phyloP scores from a whole-genome alignment of 768 basidiomycete species.

The Chalciporus chontae region DNA sequence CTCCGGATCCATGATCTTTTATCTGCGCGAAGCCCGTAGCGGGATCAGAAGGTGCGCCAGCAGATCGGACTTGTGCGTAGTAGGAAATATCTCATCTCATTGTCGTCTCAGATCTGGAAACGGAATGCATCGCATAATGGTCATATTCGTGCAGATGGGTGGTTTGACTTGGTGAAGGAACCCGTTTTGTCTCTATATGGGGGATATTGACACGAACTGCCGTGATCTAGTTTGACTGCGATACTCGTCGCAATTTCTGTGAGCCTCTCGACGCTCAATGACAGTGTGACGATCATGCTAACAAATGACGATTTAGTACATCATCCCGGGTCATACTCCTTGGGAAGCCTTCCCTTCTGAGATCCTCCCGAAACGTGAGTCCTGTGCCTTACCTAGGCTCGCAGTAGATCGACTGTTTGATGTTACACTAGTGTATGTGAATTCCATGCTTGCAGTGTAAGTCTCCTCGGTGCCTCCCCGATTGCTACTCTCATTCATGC shows the following conservation, averaged over 20 bases:
- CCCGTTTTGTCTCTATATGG: no score
- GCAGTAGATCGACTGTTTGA: no score
- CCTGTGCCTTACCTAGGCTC: no score
- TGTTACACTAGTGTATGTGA: background rate
- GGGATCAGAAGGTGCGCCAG: conserved; percentile 1
- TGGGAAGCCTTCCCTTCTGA: no score
- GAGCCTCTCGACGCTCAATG: background rate
- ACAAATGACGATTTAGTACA: no score
- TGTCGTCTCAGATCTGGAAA: background rate
- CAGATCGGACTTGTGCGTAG: no score
- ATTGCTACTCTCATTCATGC: no score
- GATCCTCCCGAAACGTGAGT: no score
- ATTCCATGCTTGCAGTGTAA: background rate
- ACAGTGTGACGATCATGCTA: background rate
- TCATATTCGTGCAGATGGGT: background rate
- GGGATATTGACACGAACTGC: background rate
- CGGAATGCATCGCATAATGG: background rate
- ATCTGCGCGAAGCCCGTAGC: conserved; percentile 1
- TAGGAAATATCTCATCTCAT: no score
- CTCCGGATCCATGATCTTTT: conserved; percentile 5
- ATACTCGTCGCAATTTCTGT: background rate
- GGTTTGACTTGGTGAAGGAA: background rate
- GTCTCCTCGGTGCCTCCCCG: background rate
- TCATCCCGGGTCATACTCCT: no score
- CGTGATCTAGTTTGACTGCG: background rate